Conservation (phyloP, 2,329 filamentous ascomycete species). For the Curvularia verruculosa region DNA sequence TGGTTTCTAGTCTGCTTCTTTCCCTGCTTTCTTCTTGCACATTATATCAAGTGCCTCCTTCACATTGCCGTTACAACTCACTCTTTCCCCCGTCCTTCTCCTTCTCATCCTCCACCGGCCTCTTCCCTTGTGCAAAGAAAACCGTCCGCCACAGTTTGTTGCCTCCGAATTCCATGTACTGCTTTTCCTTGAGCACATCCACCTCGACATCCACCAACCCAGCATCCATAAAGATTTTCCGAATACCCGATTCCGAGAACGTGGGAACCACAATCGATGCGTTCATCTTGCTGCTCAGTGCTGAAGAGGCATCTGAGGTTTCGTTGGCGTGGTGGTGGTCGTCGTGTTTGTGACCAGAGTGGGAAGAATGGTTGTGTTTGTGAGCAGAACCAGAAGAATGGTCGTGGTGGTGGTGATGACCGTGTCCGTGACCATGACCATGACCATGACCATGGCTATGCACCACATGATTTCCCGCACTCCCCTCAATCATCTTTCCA, state of each 20-base stretch:
- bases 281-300: conserved; percentile 41
- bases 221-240: conserved; percentile 66
- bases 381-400: background rate
- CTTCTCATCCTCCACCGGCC: conserved; percentile 35
- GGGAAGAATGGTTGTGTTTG: conserved; percentile 3
- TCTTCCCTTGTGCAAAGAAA: conserved; percentile 60
- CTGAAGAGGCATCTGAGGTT: conserved; percentile 8
- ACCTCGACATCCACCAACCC: conserved; percentile 65
- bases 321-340: conserved; percentile 16
- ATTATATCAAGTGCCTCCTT: background rate
- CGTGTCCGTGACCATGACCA: conserved; percentile 20
- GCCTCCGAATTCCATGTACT: conserved; percentile 53
- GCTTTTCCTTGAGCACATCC: conserved; percentile 58
- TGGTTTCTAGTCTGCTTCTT: background rate
- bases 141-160: conserved; percentile 53
- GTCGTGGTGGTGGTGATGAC: conserved; percentile 10
- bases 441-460: conserved; percentile 34
- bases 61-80: conserved; percentile 25
- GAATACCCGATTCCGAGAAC: conserved; percentile 66
- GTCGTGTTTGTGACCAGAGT: conserved; percentile 3
- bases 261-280: conserved; percentile 69
- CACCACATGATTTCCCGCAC: conserved; percentile 31
- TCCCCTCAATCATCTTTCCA: conserved; percentile 30
- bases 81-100: conserved; percentile 30
- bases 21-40: no score